Conservation (phyloP, 2,329 filamentous ascomycete species). For the Trichophyton equinum region DNA sequence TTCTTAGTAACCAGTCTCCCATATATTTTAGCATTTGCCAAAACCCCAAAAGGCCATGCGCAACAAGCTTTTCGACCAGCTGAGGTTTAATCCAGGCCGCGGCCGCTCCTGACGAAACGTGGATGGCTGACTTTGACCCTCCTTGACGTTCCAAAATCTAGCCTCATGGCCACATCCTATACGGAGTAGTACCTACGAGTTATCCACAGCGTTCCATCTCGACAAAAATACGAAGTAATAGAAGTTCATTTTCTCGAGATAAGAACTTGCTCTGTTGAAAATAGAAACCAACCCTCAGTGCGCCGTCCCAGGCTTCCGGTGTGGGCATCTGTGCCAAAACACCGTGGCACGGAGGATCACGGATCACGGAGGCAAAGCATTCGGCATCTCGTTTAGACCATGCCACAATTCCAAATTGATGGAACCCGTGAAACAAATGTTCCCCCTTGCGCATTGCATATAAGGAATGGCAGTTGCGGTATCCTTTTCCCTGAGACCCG, state of each 20-base stretch:
- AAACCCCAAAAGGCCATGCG: constrained; percentile 1
- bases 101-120: background rate
- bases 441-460: too few relatives aligned
- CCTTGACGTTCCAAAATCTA: background rate
- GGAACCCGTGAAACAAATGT: too few relatives aligned
- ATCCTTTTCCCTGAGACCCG: background rate
- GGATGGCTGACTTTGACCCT: background rate
- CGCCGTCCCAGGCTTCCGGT: background rate
- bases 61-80: constrained; percentile 4
- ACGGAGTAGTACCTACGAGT: background rate
- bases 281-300: background rate
- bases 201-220: background rate
- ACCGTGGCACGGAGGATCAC: background rate
- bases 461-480: background rate
- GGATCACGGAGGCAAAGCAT: too few relatives aligned
- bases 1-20: background rate
- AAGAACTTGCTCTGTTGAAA: background rate
- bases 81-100: constrained; percentile 4
- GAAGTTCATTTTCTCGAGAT: background rate
- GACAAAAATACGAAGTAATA: background rate
- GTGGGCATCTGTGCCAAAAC: background rate
- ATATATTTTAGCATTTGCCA: background rate
- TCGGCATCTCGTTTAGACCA: too few relatives aligned
- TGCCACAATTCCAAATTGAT: too few relatives aligned
- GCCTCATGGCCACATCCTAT: background rate